These are phyloP conservation scores for Diaporthe velutina DNA, from an alignment of 2,329 filamentous ascomycete species.

Conservation along the genomic window DNA sequence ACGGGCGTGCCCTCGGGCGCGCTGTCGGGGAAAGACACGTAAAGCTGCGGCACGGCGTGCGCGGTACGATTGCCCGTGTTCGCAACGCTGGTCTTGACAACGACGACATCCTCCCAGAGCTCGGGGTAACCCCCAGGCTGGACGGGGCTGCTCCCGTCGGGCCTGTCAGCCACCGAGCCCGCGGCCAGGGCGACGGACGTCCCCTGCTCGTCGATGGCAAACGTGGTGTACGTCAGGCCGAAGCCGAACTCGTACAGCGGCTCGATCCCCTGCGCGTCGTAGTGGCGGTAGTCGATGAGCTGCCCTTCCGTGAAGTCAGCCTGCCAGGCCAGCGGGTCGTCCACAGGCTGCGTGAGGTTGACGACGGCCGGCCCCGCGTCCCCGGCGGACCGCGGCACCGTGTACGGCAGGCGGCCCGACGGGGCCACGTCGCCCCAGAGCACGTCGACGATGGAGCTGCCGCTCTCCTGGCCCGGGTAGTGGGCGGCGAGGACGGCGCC, in stretches of 20 bases:
- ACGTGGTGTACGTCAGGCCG: conserved; percentile 62
- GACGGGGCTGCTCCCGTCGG: background rate
- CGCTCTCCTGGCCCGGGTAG: conserved; percentile 72
- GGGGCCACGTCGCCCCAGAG: conserved; percentile 72
- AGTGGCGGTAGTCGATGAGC: conserved; percentile 68
- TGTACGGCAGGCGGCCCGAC: conserved; percentile 71
- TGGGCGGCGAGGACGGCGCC: conserved; percentile 72
- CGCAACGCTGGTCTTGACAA: background rate
- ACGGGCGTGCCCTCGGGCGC: conserved; percentile 11
- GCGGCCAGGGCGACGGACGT: conserved; percentile 46
- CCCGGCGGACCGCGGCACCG: conserved; percentile 62
- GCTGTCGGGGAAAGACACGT: conserved; percentile 11
- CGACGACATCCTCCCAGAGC: background rate
- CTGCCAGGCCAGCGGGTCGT: conserved; percentile 45
- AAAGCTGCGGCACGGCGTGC: conserved; percentile 23
- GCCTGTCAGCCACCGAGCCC: conserved; percentile 41
- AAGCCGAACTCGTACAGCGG: conserved; percentile 68
- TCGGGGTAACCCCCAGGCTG: background rate
- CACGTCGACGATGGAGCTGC: conserved; percentile 70
- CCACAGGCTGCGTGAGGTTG: conserved; percentile 63
- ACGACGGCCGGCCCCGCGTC: conserved; percentile 52
- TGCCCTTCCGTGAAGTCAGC: conserved; percentile 65
- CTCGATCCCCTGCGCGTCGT: conserved; percentile 60
- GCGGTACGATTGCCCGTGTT: conserved; percentile 9
- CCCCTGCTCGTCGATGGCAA: background rate